Evolutionary conservation across 768 basidiomycete species (phyloP).

Genomic region (Cystofilobasidium capitatum): DNA sequence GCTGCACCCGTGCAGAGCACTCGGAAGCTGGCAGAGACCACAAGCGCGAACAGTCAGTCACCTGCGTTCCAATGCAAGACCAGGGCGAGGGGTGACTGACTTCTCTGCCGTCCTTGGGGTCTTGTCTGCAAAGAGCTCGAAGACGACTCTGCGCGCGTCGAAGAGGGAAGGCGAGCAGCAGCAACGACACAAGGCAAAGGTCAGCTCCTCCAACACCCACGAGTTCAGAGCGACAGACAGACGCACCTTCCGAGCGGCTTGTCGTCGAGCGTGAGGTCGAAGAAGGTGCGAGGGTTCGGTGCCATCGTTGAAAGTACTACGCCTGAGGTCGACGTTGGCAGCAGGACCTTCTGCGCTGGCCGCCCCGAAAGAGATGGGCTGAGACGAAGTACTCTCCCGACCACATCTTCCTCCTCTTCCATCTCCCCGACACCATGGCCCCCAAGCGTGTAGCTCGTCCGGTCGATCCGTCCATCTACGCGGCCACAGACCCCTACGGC

Average conservation of each 20-base stretch:
- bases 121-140: constrained; percentile 52
- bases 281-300: constrained; percentile 25
- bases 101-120: constrained; percentile 73
- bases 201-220: neutral
- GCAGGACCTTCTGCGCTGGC: too few species aligned
- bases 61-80: neutral
- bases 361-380: too few species aligned
- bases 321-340: too few species aligned
- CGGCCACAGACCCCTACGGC: neutral
- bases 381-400: too few species aligned
- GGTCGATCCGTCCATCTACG: constrained; percentile 19
- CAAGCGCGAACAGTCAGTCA: neutral
- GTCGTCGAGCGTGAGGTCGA: constrained; percentile 16
- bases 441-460: constrained; percentile 19
- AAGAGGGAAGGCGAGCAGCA: neutral
- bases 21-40: constrained; percentile 54
- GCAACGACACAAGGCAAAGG: neutral
- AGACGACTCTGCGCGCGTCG: constrained; percentile 38
- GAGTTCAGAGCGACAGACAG: too few species aligned
- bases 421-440: constrained; percentile 1
- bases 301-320: constrained; percentile 6
- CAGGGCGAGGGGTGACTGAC: constrained; percentile 42
- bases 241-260: constrained; percentile 5
- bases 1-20: constrained; percentile 77
- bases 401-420: neutral